Percentiles rank a stretch among this genome's conserved stretches.
Evolutionary conservation across 441 rosid species (phyloP).

Genomic region (Pelargonium myrrhifolium): DNA sequence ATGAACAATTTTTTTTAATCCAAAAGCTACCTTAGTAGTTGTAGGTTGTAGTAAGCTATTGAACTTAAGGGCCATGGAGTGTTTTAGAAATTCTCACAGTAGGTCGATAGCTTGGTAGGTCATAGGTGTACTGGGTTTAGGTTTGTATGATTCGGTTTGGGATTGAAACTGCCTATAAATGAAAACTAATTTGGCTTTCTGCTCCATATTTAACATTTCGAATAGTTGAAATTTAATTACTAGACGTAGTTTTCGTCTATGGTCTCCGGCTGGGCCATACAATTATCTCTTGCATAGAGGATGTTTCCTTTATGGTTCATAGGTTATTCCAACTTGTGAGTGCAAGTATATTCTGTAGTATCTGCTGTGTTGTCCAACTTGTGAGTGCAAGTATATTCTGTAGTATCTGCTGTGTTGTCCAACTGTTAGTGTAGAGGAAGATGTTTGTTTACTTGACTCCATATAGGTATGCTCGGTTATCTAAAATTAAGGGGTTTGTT

Average conservation of each 20-base stretch:
- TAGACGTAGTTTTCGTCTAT: not conserved
- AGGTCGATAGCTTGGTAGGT: too few species aligned
- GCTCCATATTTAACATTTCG: not conserved
- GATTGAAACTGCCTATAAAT: too few species aligned
- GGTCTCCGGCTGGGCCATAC: not conserved
- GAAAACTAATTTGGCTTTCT: not conserved
- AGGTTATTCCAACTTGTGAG: not conserved
- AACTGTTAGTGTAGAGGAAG: too few species aligned
- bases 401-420: too few species aligned
- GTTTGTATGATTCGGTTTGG: too few species aligned
- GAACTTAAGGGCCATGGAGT: too few species aligned
- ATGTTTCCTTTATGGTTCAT: not conserved
- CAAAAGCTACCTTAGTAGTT: too few species aligned
- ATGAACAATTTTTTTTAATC: too few species aligned
- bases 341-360: not conserved
- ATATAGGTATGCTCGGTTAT: not conserved
- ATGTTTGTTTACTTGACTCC: too few species aligned
- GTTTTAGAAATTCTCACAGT: too few species aligned
- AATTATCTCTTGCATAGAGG: not conserved
- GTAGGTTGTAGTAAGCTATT: too few species aligned
- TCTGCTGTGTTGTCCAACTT: not conserved
- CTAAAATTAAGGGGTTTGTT: not conserved
- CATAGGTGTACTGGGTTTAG: too few species aligned
- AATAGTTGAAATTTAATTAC: not conserved
- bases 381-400: not conserved